These are phyloP conservation scores for Clarireedia sp. DNA, from an alignment of 2,329 filamentous ascomycete genomes.

Conservation along the genomic window DNA sequence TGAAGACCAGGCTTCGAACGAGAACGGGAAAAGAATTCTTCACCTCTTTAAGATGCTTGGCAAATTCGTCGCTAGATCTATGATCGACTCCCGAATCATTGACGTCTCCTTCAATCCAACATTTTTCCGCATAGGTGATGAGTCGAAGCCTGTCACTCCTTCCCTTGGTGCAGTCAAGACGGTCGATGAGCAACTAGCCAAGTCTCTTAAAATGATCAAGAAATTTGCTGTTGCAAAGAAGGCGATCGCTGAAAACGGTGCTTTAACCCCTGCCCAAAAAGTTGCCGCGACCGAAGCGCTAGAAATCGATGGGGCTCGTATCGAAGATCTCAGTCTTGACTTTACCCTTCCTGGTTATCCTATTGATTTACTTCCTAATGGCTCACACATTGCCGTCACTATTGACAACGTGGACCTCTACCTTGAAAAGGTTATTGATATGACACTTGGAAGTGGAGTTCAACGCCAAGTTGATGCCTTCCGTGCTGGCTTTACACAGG, in stretches of 20 bases:
- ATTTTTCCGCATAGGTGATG: slow-evolving; percentile 89
- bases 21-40: slow-evolving; percentile 80
- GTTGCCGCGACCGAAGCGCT: slow-evolving; percentile 60
- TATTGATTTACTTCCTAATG: slow-evolving; percentile 73
- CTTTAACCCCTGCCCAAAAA: slow-evolving; percentile 62
- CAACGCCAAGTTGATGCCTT: slow-evolving; percentile 87
- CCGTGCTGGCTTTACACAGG: slow-evolving; percentile 82
- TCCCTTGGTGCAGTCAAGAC: slow-evolving; percentile 84
- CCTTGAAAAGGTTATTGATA: slow-evolving; percentile 81
- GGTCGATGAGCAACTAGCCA: slow-evolving; percentile 79
- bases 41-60: slow-evolving; percentile 88
- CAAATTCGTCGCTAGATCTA: slow-evolving; percentile 94
- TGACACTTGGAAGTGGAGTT: slow-evolving; percentile 84
- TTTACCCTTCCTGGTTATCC: slow-evolving; percentile 90
- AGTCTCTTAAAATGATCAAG: slow-evolving; percentile 79
- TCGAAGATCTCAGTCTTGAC: slow-evolving; percentile 86
- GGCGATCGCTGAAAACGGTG: slow-evolving; percentile 64
- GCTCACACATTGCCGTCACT: slow-evolving; percentile 66
- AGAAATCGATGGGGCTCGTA: slow-evolving; percentile 62
- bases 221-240: slow-evolving; percentile 80
- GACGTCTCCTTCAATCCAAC: slow-evolving; percentile 96
- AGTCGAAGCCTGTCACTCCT: slow-evolving; percentile 56
- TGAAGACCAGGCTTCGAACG: slow-evolving; percentile 61
- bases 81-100: slow-evolving; percentile 97
- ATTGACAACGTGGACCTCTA: slow-evolving; percentile 90